These are phyloP conservation scores for Asterochloris erici DNA, from an alignment of 139 green algal genomes.

Conservation along the genomic window DNA sequence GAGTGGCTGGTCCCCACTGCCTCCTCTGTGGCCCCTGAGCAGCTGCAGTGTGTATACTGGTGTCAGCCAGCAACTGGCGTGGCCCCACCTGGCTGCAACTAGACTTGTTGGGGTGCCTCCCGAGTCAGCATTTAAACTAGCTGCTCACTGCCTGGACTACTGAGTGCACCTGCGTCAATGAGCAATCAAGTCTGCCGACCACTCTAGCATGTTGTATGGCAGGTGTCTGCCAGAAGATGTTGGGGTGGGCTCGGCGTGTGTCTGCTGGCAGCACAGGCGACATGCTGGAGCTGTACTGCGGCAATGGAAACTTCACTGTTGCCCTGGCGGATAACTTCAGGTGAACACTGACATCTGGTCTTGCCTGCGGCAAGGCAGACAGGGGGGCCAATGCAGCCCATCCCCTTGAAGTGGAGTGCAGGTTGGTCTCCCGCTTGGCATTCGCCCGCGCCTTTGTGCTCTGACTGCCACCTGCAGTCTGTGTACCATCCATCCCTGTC, in stretches of 20 bases:
- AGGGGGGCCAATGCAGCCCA: no score
- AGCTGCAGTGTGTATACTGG: no score
- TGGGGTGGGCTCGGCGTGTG: slow-evolving; percentile 71
- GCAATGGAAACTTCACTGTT: slow-evolving; percentile 94
- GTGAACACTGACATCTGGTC: neutral
- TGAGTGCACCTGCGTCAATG: neutral
- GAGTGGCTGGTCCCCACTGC: neutral
- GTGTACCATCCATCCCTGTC: no score
- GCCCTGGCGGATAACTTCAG: slow-evolving; percentile 82
- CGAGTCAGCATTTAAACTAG: neutral
- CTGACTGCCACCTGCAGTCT: no score
- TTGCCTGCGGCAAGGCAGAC: no score
- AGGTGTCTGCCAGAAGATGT: slow-evolving; percentile 79
- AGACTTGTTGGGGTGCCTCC: neutral
- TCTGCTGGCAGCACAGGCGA: slow-evolving; percentile 33
- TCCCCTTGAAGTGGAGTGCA: neutral
- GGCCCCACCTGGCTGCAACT: neutral
- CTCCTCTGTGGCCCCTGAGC: neutral
- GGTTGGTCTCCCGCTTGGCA: neutral
- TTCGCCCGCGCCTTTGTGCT: no score
- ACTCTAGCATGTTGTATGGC: neutral
- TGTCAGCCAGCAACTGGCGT: neutral
- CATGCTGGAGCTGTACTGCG: slow-evolving; percentile 90
- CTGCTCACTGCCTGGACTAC: no score
- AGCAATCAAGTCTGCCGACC: neutral